phyloP scores from a whole-genome alignment of 768 basidiomycete species.

The Boletus vermiculosoides region DNA sequence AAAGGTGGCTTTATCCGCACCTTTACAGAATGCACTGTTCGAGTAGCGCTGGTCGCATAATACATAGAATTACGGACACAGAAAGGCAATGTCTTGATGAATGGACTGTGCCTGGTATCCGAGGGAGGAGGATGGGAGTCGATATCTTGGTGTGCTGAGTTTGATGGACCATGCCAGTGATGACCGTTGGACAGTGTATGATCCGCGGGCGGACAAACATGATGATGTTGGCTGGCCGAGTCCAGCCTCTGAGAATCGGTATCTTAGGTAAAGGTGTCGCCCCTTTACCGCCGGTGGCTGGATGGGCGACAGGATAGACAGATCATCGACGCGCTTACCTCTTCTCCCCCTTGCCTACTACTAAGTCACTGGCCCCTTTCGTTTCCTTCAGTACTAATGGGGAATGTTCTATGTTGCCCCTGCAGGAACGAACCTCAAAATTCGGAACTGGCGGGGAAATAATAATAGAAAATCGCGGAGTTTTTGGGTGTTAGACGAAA shows the following conservation, averaged over 20 bases:
- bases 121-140: background rate
- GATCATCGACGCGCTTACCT: background rate
- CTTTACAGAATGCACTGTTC: background rate
- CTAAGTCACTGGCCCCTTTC: too few species aligned
- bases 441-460: background rate
- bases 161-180: background rate
- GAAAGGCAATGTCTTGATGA: background rate
- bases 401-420: background rate
- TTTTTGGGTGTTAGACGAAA: background rate
- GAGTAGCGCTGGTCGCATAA: background rate
- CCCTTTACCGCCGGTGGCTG: background rate
- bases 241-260: background rate
- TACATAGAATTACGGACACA: too few species aligned
- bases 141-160: background rate
- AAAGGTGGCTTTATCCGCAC: background rate
- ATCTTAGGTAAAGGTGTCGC: background rate
- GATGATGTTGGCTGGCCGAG: background rate
- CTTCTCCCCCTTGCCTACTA: background rate
- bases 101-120: background rate
- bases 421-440: background rate
- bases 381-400: background rate
- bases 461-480: conserved; percentile 1
- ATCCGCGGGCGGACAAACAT: background rate
- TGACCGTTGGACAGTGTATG: background rate
- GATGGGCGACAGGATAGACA: background rate